These are phyloP conservation scores for Xylaria polymorpha DNA, from an alignment of 2,329 filamentous ascomycete species.

Conservation along the genomic window DNA sequence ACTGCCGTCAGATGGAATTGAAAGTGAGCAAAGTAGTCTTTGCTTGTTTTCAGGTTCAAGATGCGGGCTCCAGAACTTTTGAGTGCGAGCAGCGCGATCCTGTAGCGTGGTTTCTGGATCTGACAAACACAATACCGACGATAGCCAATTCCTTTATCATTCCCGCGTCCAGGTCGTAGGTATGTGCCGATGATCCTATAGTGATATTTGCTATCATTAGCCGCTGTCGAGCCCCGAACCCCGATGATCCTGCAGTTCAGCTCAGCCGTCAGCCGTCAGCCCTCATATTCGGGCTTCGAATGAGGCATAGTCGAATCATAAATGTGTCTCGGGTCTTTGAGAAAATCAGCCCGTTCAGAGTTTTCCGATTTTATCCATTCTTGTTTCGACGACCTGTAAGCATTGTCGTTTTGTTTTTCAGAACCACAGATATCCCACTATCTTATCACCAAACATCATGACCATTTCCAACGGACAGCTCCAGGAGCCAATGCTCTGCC, in stretches of 20 bases:
- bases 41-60: not conserved
- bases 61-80: not conserved
- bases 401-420: not conserved
- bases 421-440: not conserved
- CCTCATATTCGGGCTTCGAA: not conserved
- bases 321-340: not conserved
- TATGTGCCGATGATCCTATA: not conserved
- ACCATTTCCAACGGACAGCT: not conserved
- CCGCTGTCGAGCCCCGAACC: not conserved
- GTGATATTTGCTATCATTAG: not conserved
- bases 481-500: slow-evolving; percentile 17
- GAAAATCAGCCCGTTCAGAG: not conserved
- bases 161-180: not conserved
- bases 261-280: not conserved
- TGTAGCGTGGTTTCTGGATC: not conserved
- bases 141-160: not conserved
- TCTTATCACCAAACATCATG: not conserved
- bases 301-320: not conserved
- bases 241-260: not conserved
- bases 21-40: not conserved
- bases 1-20: not conserved
- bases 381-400: not conserved
- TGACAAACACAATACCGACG: not conserved
- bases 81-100: not conserved
- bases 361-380: not conserved